These are phyloP conservation scores for Fusarium torreyae DNA, from an alignment of 2,329 filamentous ascomycete species.

Conservation along the genomic window DNA sequence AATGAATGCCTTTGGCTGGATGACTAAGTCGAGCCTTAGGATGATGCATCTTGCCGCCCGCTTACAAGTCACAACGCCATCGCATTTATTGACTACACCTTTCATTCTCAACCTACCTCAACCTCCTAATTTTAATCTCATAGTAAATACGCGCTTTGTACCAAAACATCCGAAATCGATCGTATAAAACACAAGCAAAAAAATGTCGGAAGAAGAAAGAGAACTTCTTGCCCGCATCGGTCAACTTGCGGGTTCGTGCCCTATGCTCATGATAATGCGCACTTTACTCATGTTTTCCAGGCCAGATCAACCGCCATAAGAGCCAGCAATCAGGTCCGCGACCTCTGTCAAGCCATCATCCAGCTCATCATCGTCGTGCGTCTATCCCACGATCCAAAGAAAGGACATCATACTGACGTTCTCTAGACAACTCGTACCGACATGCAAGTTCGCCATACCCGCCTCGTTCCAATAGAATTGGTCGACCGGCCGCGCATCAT, in stretches of 20 bases:
- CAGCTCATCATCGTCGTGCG: slow-evolving; percentile 57
- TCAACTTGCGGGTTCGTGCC: slow-evolving; percentile 63
- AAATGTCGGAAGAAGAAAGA: slow-evolving; percentile 66
- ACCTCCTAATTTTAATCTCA: slow-evolving; percentile 13
- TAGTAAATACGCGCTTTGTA: background rate
- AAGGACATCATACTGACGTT: slow-evolving; percentile 22
- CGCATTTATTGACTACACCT: slow-evolving; percentile 15
- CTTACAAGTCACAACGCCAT: slow-evolving; percentile 2
- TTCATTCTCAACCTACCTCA: slow-evolving; percentile 5
- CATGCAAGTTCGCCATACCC: slow-evolving; percentile 54
- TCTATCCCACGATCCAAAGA: slow-evolving; percentile 13
- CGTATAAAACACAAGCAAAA: background rate
- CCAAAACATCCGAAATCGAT: background rate
- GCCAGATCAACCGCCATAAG: slow-evolving; percentile 86
- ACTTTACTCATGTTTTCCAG: slow-evolving; percentile 60
- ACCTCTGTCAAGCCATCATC: slow-evolving; percentile 49
- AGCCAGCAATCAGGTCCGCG: slow-evolving; percentile 68
- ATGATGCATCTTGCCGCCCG: slow-evolving; percentile 41
- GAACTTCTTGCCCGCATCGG: slow-evolving; percentile 69
- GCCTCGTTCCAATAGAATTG: slow-evolving; percentile 54
- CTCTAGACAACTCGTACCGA: slow-evolving; percentile 54
- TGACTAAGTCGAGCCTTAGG: slow-evolving; percentile 45
- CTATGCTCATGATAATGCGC: slow-evolving; percentile 20
- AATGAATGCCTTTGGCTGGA: slow-evolving; percentile 29
- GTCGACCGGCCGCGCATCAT: slow-evolving; percentile 59